These are phyloP conservation scores for Metarhizium rileyi DNA, from an alignment of 2,329 filamentous ascomycete species.

Conservation along the genomic window DNA sequence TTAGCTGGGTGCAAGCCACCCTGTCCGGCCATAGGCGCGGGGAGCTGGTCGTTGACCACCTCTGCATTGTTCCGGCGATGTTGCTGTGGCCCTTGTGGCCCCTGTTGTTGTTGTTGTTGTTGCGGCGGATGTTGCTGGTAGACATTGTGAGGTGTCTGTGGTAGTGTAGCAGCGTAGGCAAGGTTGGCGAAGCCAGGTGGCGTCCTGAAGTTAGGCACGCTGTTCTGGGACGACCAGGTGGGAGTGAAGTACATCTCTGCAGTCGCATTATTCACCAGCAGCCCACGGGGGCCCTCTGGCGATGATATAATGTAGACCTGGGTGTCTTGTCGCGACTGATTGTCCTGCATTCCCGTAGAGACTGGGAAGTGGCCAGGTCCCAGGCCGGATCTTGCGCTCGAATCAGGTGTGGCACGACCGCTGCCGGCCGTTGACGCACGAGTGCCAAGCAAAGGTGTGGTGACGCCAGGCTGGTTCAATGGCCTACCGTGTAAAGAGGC, in stretches of 20 bases:
- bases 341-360: slow-evolving; percentile 10
- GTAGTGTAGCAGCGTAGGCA: not conserved
- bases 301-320: slow-evolving; percentile 54
- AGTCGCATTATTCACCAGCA: slow-evolving; percentile 42
- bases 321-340: slow-evolving; percentile 22
- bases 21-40: not conserved
- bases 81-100: slow-evolving; percentile 11
- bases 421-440: slow-evolving; percentile 31
- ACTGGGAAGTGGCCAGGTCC: slow-evolving; percentile 18
- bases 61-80: slow-evolving; percentile 9
- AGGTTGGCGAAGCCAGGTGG: slow-evolving; percentile 8
- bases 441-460: slow-evolving; percentile 28
- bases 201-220: slow-evolving; percentile 18
- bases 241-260: slow-evolving; percentile 44
- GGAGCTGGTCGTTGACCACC: not conserved
- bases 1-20: slow-evolving; percentile 27
- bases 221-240: slow-evolving; percentile 19
- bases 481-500: slow-evolving; percentile 30
- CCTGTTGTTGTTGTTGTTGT: slow-evolving; percentile 12
- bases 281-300: slow-evolving; percentile 46
- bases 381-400: slow-evolving; percentile 22
- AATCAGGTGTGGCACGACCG: slow-evolving; percentile 39
- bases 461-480: slow-evolving; percentile 30
- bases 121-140: slow-evolving; percentile 13
- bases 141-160: not conserved